Base-by-base conservation (phyloP, 2,329 filamentous ascomycete genomes). In the Lasiodiplodia sp. region DNA sequence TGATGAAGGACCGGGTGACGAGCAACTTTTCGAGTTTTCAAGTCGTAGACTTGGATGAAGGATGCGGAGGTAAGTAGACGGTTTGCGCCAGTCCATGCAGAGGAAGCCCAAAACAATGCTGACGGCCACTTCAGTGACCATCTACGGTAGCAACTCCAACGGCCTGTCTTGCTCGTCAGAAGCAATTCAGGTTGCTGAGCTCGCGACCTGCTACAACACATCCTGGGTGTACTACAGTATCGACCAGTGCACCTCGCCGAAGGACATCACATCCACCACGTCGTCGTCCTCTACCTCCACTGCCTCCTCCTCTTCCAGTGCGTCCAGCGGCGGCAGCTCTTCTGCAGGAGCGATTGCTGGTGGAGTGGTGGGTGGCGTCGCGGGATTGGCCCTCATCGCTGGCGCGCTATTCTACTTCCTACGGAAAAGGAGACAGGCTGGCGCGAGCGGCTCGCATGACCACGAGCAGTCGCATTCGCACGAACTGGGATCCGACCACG, bases 211-310 rank as follows among this genome's bases (percentile, higher is more conserved):
- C 44, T 66, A 66, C 34, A 53, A 53, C 47, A 31, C 40, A 23
- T 52, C 40, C 16, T 66, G 63, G 63, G 47, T 66, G 4, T 53
- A 66, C 31, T 66, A 66, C 28, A 53, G 44, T 49, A 66, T 66
- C 34, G 63, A 66, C 49, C 34, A 23, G 4, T 66, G 63, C 10
- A 51, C 21, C 49, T n/a, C 49, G 8, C 49, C 49, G 4, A n/a
- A 51, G 18, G n/a, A 51, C 11, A 51, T 51, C n/a, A 2, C 49
- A 10, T 82, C 71, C 49, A 87, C 79, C 5, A 79, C 31, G 31
- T 34, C 31, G 31, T 34, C 8, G 31, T 34, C 31, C 31, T 34
- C 31, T 14, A 44, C 40, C 12, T 18, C 78, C 53, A 37, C 18
- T 28, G 21, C 53, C 53, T 4, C 25, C 21, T 4, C 52, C 25